These are phyloP conservation scores for Yarrowia sp. DNA, from an alignment of 805 yeast species.

Conservation along the genomic window DNA sequence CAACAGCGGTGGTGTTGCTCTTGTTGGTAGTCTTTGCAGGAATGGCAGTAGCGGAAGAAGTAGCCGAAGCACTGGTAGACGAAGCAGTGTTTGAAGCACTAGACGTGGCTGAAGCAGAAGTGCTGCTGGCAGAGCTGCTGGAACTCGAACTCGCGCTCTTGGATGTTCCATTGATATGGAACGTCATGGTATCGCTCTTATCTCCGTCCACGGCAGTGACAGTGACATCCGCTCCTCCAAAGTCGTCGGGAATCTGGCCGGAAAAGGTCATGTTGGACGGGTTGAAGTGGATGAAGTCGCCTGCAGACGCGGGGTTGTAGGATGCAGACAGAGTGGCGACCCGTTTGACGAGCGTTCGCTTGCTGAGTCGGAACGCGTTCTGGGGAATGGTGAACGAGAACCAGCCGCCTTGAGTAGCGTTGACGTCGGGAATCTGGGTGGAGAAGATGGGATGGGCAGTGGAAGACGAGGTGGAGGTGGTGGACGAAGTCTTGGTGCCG, in stretches of 20 bases:
- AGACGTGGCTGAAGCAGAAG: slow-evolving; percentile 33
- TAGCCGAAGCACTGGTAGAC: slow-evolving; percentile 34
- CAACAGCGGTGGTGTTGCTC: slow-evolving; percentile 70
- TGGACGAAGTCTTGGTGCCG: background rate
- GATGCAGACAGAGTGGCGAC: slow-evolving; percentile 30
- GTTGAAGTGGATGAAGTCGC: slow-evolving; percentile 65
- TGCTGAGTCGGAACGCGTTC: slow-evolving; percentile 50
- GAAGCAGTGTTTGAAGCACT: slow-evolving; percentile 34
- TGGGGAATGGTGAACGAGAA: slow-evolving; percentile 60
- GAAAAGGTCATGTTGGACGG: slow-evolving; percentile 60
- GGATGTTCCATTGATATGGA: slow-evolving; percentile 56
- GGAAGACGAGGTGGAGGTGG: background rate
- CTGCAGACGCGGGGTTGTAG: slow-evolving; percentile 37
- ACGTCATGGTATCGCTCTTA: slow-evolving; percentile 43
- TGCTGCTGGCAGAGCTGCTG: slow-evolving; percentile 34
- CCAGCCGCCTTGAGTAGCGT: slow-evolving; percentile 64
- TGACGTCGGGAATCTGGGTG: slow-evolving; percentile 56
- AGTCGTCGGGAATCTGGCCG: slow-evolving; percentile 60
- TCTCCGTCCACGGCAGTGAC: slow-evolving; percentile 42
- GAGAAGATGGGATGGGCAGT: slow-evolving; percentile 34
- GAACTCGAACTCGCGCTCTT: slow-evolving; percentile 29
- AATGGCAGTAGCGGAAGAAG: slow-evolving; percentile 37
- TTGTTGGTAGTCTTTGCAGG: slow-evolving; percentile 30
- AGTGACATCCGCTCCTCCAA: slow-evolving; percentile 43
- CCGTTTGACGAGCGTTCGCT: slow-evolving; percentile 38